Percentiles rank a stretch among this genome's conserved stretches.
Evolutionary conservation across 1,284 basidiomycete species (phyloP).

Genomic region (Austropuccinia psidii): DNA sequence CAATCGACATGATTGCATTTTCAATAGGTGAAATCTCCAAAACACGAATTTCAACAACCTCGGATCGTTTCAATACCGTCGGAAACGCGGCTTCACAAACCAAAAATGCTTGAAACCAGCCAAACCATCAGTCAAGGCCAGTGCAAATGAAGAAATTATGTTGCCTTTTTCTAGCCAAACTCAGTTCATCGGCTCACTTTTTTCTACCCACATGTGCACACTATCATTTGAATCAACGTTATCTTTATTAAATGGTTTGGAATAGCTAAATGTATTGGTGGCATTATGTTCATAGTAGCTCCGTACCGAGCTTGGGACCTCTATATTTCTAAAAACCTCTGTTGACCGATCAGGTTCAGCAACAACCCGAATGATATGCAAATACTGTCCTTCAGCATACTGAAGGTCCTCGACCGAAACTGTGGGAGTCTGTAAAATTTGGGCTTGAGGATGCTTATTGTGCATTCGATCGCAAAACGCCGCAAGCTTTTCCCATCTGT

Average conservation of each 20-base stretch:
- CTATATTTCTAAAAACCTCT: conserved; percentile 75
- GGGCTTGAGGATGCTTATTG: conserved; percentile 80
- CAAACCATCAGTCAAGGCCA: not conserved
- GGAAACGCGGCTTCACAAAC: conserved; percentile 74
- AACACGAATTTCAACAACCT: conserved; percentile 67
- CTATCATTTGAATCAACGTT: conserved; percentile 36
- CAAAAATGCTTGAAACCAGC: conserved; percentile 23
- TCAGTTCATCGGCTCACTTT: conserved; percentile 40
- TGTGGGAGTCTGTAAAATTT: conserved; percentile 64
- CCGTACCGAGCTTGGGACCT: conserved; percentile 69
- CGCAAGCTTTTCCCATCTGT: conserved; percentile 32
- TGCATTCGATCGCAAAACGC: conserved; percentile 82
- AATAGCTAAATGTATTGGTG: conserved; percentile 55
- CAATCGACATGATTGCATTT: conserved; percentile 71
- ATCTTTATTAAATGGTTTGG: conserved; percentile 60
- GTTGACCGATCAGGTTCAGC: conserved; percentile 74
- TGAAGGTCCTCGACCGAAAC: conserved; percentile 73
- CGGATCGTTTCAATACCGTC: conserved; percentile 79
- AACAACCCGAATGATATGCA: conserved; percentile 65
- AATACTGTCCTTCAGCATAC: conserved; percentile 69
- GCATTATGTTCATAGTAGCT: conserved; percentile 76
- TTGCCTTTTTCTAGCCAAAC: conserved; percentile 78
- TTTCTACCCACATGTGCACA: conserved; percentile 52
- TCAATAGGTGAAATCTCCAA: conserved; percentile 80
- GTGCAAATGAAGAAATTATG: conserved; percentile 31